These are phyloP conservation scores for Beta vulgaris DNA, from an alignment of 148 eudicot species.

Conservation along the genomic window DNA sequence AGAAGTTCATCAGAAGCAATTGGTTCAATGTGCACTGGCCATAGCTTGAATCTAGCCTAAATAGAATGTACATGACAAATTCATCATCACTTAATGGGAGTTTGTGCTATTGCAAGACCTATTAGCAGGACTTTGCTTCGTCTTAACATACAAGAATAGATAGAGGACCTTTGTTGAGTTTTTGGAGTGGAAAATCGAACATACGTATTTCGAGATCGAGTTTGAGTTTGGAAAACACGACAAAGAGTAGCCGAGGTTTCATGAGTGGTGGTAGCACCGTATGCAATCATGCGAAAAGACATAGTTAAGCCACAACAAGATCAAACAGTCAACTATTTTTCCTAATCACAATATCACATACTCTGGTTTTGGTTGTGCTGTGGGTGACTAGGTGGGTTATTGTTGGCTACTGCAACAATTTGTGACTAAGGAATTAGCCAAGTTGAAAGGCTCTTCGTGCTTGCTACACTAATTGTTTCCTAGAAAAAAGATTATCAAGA, in stretches of 20 bases:
- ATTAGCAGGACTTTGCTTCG: no score
- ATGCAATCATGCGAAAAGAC: not conserved
- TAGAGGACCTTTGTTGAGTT: not conserved
- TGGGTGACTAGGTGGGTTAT: no score
- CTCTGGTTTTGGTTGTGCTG: not conserved
- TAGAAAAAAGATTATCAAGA: not conserved
- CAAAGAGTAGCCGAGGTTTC: not conserved
- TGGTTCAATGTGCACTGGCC: not conserved
- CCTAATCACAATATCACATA: not conserved
- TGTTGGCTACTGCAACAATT: not conserved
- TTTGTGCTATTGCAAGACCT: not conserved
- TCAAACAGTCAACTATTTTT: not conserved
- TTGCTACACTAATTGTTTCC: not conserved
- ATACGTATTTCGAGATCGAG: not conserved
- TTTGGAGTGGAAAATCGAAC: not conserved
- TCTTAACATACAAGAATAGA: no score
- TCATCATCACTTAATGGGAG: not conserved
- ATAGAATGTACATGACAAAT: not conserved
- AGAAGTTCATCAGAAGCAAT: not conserved
- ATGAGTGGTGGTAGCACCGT: not conserved
- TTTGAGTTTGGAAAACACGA: not conserved
- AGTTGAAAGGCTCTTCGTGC: not conserved
- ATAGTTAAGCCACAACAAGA: not conserved
- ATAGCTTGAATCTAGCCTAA: not conserved
- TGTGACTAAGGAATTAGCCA: not conserved